Base-by-base conservation (phyloP, 1,284 basidiomycete genomes). In the Microbotryomycetes sp. region DNA sequence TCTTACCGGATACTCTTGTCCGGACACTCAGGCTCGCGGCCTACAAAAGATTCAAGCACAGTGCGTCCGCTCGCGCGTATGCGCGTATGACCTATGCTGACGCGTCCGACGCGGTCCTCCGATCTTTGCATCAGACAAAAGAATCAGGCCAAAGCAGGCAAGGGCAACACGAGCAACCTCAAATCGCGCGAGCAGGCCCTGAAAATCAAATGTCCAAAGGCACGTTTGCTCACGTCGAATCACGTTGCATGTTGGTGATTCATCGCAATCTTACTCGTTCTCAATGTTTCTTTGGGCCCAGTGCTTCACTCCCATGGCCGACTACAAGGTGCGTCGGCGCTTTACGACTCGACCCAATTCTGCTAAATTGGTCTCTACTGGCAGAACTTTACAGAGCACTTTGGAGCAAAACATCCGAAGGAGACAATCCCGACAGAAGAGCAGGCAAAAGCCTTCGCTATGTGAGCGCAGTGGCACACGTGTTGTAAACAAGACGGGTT, bases 371-470 rank as follows among this genome's bases (percentile, higher is more conserved):
- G 21, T 11, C 24, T 13, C 28, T 24, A 7, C 27, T 9, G n/a
- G 29, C n/a, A 56, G 50, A 61, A 61, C 51, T 52, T 52, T 45
- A 52, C 41, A 23, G 56, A 54, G 1, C 54, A 56, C 50, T 60
- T 56, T 29, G 50, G 46, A 49, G 41, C 54, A 6, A 61, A 61
- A 50, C 59, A 61, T 46, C 50, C 55, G n/a, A 61, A 61, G 49
- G 5, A 45, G 27, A 52, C 58, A 13, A 35, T 59, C 21, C 59
- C 54, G 24, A 23, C 54, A 23, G 54, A 56, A 27, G 54, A 52
- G 49, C 35, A 41, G 18, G 35, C 35, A 9, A 41, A 41, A 18
- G 35, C 35, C 9, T 41, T 41, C 18, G 35, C 35, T 18, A 41
- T 41, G n/a, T n/a, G n/a, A n/a, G n/a, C n/a, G n/a, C n/a, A n/a